Conservation (phyloP, 2,329 filamentous ascomycete species). For the Aspergillus sp. region DNA sequence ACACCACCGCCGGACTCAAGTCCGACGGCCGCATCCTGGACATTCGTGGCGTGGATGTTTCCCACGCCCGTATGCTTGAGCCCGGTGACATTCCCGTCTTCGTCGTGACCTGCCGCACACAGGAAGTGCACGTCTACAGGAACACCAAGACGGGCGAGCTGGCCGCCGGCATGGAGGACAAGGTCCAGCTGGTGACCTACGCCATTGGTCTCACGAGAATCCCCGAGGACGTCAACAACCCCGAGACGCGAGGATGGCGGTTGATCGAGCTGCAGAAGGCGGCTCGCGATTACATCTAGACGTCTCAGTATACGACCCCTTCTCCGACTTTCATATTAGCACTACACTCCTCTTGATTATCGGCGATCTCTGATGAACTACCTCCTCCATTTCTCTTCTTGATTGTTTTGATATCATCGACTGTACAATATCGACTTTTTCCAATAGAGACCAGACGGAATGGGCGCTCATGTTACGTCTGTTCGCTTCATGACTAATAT, state of each 20-base stretch:
- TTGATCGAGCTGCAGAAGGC: conserved; percentile 99
- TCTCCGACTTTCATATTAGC: conserved; percentile 9
- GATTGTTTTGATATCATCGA: conserved; percentile 31
- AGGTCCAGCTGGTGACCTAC: conserved; percentile 96
- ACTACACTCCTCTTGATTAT: conserved; percentile 12
- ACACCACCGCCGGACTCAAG: conserved; percentile 87
- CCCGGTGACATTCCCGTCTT: conserved; percentile 72
- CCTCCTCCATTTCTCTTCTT: conserved; percentile 19
- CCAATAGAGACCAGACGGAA: conserved; percentile 37
- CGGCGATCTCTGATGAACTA: conserved; percentile 19
- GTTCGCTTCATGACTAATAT: conserved; percentile 22
- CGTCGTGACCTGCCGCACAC: conserved; percentile 92
- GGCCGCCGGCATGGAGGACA: conserved; percentile 97
- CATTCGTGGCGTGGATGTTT: conserved; percentile 84
- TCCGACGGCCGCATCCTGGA: conserved; percentile 94
- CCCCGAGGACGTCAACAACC: conserved; percentile 93
- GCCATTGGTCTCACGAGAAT: conserved; percentile 93
- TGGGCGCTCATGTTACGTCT: conserved; percentile 32
- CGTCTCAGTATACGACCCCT: conserved; percentile 2
- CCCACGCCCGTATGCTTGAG: conserved; percentile 47
- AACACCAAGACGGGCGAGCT: conserved; percentile 87
- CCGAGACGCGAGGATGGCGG: conserved; percentile 94
- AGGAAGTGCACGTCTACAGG: conserved; percentile 95
- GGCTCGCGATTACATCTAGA: conserved; percentile 80
- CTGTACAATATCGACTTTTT: conserved; percentile 40